These are phyloP conservation scores for Fusarium zealandicum DNA, from an alignment of 2,329 filamentous ascomycete species.

Conservation along the genomic window DNA sequence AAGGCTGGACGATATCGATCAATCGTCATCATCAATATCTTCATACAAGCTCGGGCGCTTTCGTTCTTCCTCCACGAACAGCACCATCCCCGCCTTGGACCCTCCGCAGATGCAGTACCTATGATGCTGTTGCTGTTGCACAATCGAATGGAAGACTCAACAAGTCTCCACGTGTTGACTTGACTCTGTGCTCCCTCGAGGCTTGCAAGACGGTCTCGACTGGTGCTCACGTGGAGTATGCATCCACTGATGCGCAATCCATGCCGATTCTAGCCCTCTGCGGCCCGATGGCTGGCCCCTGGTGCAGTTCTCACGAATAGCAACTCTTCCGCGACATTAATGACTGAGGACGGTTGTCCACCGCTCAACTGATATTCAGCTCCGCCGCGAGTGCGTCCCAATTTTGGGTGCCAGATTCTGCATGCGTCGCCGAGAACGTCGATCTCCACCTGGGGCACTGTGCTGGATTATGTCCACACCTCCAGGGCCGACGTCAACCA, in stretches of 20 bases:
- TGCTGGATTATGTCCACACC: slow-evolving; percentile 29
- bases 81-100: slow-evolving; percentile 9
- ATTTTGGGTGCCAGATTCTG: slow-evolving; percentile 16
- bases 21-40: background rate
- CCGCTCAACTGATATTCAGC: slow-evolving; percentile 11
- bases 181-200: slow-evolving; percentile 35
- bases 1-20: slow-evolving; percentile 18
- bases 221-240: slow-evolving; percentile 42
- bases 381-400: slow-evolving; percentile 10
- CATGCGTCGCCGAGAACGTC: slow-evolving; percentile 15
- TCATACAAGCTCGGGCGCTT: slow-evolving; percentile 2
- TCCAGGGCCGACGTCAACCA: slow-evolving; percentile 29
- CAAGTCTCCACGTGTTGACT: slow-evolving; percentile 42
- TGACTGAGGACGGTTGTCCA: slow-evolving; percentile 24
- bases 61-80: background rate
- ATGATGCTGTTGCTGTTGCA: slow-evolving; percentile 32
- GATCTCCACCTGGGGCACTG: slow-evolving; percentile 28
- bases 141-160: slow-evolving; percentile 38
- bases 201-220: slow-evolving; percentile 37
- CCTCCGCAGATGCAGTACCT: slow-evolving; percentile 5
- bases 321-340: slow-evolving; percentile 31
- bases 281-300: slow-evolving; percentile 37
- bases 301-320: slow-evolving; percentile 36
- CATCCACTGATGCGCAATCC: slow-evolving; percentile 43
- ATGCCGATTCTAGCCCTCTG: slow-evolving; percentile 39